Evolutionary conservation across 2,329 filamentous ascomycete genomes (phyloP).

Genomic region (Ceratocystis colombiana): DNA sequence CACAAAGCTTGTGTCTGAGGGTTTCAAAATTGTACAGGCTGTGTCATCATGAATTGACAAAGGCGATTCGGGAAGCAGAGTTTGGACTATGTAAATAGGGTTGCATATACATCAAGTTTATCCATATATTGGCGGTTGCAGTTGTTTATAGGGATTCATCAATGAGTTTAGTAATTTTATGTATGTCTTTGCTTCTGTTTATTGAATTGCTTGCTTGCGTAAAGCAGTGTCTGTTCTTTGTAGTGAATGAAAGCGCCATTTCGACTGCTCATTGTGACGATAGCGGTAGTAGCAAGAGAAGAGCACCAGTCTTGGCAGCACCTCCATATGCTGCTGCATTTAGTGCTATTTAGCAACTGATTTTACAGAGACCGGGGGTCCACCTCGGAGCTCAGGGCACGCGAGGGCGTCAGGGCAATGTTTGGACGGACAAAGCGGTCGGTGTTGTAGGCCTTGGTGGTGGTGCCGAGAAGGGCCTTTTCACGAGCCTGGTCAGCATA

Average conservation of each 20-base stretch:
- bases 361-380: conserved; percentile 12
- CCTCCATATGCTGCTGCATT: neutral
- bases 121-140: neutral
- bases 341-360: neutral
- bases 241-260: conserved; percentile 6
- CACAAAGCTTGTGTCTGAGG: conserved; percentile 61
- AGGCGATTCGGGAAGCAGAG: too few relatives aligned
- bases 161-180: neutral
- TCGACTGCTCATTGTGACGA: neutral
- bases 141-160: neutral
- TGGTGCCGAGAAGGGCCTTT: conserved; percentile 77
- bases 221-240: conserved; percentile 8
- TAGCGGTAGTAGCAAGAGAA: neutral
- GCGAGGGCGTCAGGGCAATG: conserved; percentile 22
- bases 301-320: neutral
- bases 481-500: conserved; percentile 80
- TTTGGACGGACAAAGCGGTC: conserved; percentile 56
- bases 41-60: conserved; percentile 34
- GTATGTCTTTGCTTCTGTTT: conserved; percentile 9
- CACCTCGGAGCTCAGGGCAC: neutral
- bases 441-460: conserved; percentile 75
- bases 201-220: conserved; percentile 8
- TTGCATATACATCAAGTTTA: neutral
- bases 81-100: neutral
- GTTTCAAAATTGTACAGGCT: conserved; percentile 61